These are phyloP conservation scores for Podaxis sp. DNA, from an alignment of 768 basidiomycete species.

Conservation along the genomic window DNA sequence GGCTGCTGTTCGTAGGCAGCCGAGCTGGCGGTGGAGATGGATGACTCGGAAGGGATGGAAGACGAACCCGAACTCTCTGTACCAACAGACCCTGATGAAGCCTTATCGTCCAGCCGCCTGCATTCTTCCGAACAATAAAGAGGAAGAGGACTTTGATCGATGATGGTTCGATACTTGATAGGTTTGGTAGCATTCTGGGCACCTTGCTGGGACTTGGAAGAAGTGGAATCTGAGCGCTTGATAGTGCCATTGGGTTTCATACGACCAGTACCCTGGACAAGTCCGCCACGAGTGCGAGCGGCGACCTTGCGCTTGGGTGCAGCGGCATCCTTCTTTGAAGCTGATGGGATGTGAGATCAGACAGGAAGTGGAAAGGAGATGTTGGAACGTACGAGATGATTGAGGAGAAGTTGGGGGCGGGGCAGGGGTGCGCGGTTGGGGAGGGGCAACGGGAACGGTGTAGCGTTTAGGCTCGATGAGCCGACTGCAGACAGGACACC, in stretches of 20 bases:
- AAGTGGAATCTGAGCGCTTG: slow-evolving; percentile 33
- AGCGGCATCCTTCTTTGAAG: slow-evolving; percentile 15
- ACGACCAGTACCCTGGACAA: slow-evolving; percentile 66
- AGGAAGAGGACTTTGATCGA: slow-evolving; percentile 78
- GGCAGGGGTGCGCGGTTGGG: slow-evolving; percentile 27
- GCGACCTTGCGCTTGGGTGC: slow-evolving; percentile 30
- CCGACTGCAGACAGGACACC: slow-evolving; percentile 80
- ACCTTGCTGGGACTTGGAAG: slow-evolving; percentile 16
- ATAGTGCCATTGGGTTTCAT: slow-evolving; percentile 57
- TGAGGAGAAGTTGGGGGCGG: slow-evolving; percentile 41
- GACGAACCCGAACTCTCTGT: slow-evolving; percentile 25
- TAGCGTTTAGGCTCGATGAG: slow-evolving; percentile 80
- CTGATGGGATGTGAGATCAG: slow-evolving; percentile 17
- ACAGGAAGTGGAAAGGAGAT: slow-evolving; percentile 1
- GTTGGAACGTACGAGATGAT: slow-evolving; percentile 31
- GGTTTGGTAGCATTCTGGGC: slow-evolving; percentile 27
- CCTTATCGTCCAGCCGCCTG: slow-evolving; percentile 54
- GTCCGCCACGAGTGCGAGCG: slow-evolving; percentile 46
- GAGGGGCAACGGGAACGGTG: slow-evolving; percentile 43
- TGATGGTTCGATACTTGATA: slow-evolving; percentile 61
- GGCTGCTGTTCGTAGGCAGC: slow-evolving; percentile 11
- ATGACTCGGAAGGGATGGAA: slow-evolving; percentile 36
- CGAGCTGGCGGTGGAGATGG: slow-evolving; percentile 24
- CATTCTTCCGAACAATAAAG: slow-evolving; percentile 86
- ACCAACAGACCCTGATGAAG: not conserved